Base-by-base conservation (phyloP, 371 early-diverging fungal genomes). In the Thermomucor indicae-seudaticae region DNA sequence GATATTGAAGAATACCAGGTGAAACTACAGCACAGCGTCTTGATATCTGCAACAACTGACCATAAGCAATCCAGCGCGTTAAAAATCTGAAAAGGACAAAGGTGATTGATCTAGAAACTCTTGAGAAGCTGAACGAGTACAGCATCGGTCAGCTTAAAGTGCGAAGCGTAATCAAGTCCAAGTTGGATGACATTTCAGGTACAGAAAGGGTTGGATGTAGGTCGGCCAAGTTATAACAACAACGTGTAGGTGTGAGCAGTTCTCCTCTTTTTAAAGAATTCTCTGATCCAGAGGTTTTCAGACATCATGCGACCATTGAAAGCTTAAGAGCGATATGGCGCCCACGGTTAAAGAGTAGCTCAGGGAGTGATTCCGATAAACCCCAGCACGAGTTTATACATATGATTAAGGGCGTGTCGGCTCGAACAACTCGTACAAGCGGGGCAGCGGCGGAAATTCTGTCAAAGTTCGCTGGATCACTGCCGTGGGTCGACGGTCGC, bases 131-230 rank as follows among this genome's bases (percentile, higher is more conserved):
- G 14, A 70, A 78, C 24, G 70, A 74, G 46, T 53, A 64, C 24
- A 52, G 60, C 0, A 51, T 58, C 17, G 51, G 52, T 11, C 72
- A 65, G 25, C 58, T 80, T 0, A 79, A 78, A 52, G 77, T 83
- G 22, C 75, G 69, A 32, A 80, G 78, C 30, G 83, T 75, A 2
- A 62, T 83, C 24, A 83, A 83, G 35, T 78, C 79, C 24, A 83
- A 80, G 41, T 56, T 83, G n/a, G 83, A 83, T 22, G 83, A 83
- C 58, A 75, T 83, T 8, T 80, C 83, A 23, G 83, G 79, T 51
- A 56, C 35, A n/a, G 40, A 20, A 31, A 12, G 25, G 2, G 11
- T 16, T 37, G 3, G 14, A 37, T 19, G 10, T 25, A 4, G 16
- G 12, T 14, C n/a, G 4, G 20, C 25, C 24, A 14, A 14, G 3